Conservation (phyloP, 768 basidiomycete species). For the Ramaria sp. region DNA sequence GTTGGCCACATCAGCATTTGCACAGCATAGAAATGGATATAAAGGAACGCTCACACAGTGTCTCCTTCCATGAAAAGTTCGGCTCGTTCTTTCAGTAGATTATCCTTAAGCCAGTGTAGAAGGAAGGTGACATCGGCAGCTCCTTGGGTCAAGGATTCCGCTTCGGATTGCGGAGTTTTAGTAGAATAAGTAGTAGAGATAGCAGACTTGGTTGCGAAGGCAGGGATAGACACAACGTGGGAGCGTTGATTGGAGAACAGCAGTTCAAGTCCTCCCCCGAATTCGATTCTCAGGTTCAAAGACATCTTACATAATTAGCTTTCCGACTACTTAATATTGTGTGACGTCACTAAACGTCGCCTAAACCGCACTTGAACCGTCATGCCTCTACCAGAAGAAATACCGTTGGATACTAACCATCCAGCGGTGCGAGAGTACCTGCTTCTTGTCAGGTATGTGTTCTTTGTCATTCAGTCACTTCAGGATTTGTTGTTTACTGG, state of each 20-base stretch:
- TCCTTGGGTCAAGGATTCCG: slow-evolving; percentile 17
- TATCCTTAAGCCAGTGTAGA: slow-evolving; percentile 66
- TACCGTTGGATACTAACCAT: slow-evolving; percentile 48
- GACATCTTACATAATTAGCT: slow-evolving; percentile 9
- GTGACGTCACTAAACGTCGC: background rate
- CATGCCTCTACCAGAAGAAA: slow-evolving; percentile 21
- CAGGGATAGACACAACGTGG: slow-evolving; percentile 47
- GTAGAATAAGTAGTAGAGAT: background rate
- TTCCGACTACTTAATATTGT: background rate
- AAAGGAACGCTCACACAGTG: slow-evolving; percentile 55
- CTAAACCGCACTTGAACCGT: background rate
- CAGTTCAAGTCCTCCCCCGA: slow-evolving; percentile 79
- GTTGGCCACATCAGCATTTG: background rate
- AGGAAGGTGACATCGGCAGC: slow-evolving; percentile 62
- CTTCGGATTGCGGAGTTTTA: background rate
- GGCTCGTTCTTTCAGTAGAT: slow-evolving; percentile 70
- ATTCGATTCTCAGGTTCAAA: slow-evolving; percentile 50
- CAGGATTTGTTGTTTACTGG: slow-evolving; percentile 10
- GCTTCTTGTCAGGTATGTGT: slow-evolving; percentile 43
- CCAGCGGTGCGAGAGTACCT: slow-evolving; percentile 59
- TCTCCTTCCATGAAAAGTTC: slow-evolving; percentile 85
- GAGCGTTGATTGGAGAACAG: slow-evolving; percentile 64
- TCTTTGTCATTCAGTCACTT: background rate
- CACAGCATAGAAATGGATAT: background rate
- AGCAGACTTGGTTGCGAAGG: slow-evolving; percentile 22